Percentiles rank a stretch among this genome's conserved stretches.
phyloP scores from a whole-genome alignment of 352 stramenopile genomes.

The Plasmopara viticola region DNA sequence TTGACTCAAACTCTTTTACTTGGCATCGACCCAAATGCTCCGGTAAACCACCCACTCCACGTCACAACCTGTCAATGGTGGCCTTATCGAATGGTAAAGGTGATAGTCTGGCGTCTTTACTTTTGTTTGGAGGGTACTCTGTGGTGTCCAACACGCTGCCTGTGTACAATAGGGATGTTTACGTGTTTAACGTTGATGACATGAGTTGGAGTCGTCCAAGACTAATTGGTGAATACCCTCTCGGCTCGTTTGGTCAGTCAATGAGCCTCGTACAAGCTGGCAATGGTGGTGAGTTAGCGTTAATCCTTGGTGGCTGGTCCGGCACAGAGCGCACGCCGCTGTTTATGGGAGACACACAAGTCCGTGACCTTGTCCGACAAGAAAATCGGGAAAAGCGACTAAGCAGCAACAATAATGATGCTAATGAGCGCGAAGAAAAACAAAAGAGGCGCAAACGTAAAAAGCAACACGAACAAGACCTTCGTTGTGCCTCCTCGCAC shows the following conservation, averaged over 20 bases:
- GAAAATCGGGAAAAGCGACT: slow-evolving; percentile 53
- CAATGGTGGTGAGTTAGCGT: slow-evolving; percentile 41
- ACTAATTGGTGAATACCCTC: slow-evolving; percentile 63
- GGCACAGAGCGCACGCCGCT: slow-evolving; percentile 68
- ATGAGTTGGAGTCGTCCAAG: slow-evolving; percentile 59
- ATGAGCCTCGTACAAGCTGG: slow-evolving; percentile 17
- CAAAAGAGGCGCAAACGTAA: slow-evolving; percentile 30
- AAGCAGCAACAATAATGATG: slow-evolving; percentile 14
- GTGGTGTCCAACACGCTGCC: slow-evolving; percentile 40
- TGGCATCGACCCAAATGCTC: slow-evolving; percentile 62
- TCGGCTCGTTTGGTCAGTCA: slow-evolving; percentile 57
- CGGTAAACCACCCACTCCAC: slow-evolving; percentile 54
- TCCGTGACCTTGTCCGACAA: slow-evolving; percentile 50
- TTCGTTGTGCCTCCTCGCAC: slow-evolving; percentile 47
- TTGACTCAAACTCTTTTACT: slow-evolving; percentile 63
- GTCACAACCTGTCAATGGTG: slow-evolving; percentile 71
- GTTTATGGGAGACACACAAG: slow-evolving; percentile 70
- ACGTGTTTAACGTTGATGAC: slow-evolving; percentile 50
- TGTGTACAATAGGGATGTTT: slow-evolving; percentile 74
- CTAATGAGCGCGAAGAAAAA: slow-evolving; percentile 16
- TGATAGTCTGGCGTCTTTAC: slow-evolving; percentile 18
- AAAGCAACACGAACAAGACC: slow-evolving; percentile 31
- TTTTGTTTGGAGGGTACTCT: slow-evolving; percentile 81
- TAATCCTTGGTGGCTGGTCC: slow-evolving; percentile 69
- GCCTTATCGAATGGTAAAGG: slow-evolving; percentile 9